phyloP scores from a whole-genome alignment of 2,329 filamentous ascomycete genomes.

The Paramyrothecium sp. region DNA sequence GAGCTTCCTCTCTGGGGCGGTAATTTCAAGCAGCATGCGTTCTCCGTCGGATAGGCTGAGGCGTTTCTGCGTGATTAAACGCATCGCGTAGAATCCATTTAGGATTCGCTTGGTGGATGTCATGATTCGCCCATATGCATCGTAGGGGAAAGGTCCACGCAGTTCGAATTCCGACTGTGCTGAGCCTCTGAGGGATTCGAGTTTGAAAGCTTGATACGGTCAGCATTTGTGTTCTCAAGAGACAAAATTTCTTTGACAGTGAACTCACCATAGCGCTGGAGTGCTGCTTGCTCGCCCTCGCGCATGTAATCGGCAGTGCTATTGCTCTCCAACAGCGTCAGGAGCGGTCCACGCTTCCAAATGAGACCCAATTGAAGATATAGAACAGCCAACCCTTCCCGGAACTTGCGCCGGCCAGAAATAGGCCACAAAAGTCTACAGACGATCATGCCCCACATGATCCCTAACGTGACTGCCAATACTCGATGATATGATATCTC shows the following conservation, averaged over 20 bases:
- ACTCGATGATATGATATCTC: slow-evolving; percentile 88
- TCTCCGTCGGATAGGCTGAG: slow-evolving; percentile 75
- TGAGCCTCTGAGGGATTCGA: slow-evolving; percentile 70
- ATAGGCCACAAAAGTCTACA: slow-evolving; percentile 93
- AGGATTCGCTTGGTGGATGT: slow-evolving; percentile 80
- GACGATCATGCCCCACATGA: slow-evolving; percentile 88
- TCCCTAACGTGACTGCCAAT: slow-evolving; percentile 80
- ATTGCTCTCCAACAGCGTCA: slow-evolving; percentile 63
- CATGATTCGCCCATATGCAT: slow-evolving; percentile 71
- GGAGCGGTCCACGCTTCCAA: slow-evolving; percentile 90
- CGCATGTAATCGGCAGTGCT: slow-evolving; percentile 72
- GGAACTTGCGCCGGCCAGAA: slow-evolving; percentile 82
- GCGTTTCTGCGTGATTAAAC: slow-evolving; percentile 83
- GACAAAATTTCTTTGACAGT: no score
- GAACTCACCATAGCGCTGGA: slow-evolving; percentile 70
- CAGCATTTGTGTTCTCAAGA: not conserved
- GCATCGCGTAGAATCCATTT: slow-evolving; percentile 95
- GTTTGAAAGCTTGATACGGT: slow-evolving; percentile 50
- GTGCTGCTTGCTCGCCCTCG: slow-evolving; percentile 80
- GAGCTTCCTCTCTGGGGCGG: slow-evolving; percentile 72
- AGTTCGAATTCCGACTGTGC: slow-evolving; percentile 88
- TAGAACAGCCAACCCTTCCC: slow-evolving; percentile 83
- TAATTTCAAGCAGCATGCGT: slow-evolving; percentile 75
- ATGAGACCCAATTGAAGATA: slow-evolving; percentile 95
- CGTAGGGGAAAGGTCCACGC: slow-evolving; percentile 78